Evolutionary conservation across 805 yeast genomes (phyloP).

Genomic region (Diddensiella transvaalensis): DNA sequence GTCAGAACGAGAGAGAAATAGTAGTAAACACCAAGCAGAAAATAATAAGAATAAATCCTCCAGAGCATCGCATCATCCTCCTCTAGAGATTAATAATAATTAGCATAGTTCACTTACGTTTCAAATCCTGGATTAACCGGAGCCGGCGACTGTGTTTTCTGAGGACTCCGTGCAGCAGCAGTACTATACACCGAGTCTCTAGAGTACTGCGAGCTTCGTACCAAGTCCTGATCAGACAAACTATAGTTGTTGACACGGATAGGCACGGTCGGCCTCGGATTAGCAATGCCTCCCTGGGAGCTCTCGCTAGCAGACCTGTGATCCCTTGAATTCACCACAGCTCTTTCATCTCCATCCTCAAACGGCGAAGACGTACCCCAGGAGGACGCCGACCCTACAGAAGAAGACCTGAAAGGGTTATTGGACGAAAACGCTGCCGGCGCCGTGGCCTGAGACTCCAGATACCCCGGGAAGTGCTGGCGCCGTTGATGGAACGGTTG

Average conservation of each 20-base stretch:
- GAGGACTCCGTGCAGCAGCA: neutral
- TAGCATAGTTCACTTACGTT: no score
- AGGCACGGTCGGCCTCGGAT: neutral
- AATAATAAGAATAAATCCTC: no score
- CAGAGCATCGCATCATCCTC: no score
- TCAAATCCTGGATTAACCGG: neutral
- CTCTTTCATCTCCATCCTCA: constrained; percentile 19
- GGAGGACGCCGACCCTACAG: constrained; percentile 17
- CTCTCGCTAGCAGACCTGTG: neutral
- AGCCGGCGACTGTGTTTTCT: neutral
- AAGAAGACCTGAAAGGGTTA: constrained; percentile 24
- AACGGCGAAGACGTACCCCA: constrained; percentile 20
- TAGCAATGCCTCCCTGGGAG: constrained; percentile 1
- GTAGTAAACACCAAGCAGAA: no score
- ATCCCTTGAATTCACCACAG: neutral
- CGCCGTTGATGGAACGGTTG: constrained; percentile 6
- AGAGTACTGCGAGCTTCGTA: neutral
- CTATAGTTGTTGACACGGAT: neutral
- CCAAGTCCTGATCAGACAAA: constrained; percentile 5
- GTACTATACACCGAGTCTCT: neutral
- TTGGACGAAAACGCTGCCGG: constrained; percentile 22
- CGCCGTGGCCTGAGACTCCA: constrained; percentile 7
- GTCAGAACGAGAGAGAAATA: neutral
- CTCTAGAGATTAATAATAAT: no score
- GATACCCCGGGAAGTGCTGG: constrained; percentile 11